These are phyloP conservation scores for Echria macrotheca DNA, from an alignment of 495 filamentous ascomycete species.

Conservation along the genomic window DNA sequence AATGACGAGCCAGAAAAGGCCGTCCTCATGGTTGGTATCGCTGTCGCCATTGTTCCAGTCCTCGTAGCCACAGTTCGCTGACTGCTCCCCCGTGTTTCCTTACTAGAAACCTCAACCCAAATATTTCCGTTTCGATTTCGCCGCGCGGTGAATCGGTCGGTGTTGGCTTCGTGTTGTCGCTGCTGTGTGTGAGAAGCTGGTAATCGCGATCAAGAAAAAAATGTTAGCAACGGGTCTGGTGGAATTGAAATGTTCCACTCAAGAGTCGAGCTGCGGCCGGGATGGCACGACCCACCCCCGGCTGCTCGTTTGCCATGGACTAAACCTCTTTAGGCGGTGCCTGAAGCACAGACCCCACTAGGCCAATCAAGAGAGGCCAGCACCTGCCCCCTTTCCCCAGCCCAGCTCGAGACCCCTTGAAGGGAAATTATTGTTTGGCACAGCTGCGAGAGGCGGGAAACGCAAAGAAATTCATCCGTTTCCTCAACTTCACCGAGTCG, in stretches of 20 bases:
- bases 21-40: constrained; percentile 33
- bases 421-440: constrained; percentile 48
- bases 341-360: constrained; percentile 29
- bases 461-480: constrained; percentile 25
- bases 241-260: constrained; percentile 10
- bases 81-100: too few species aligned
- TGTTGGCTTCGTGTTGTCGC: too few species aligned
- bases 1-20: constrained; percentile 20
- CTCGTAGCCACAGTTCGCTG: too few species aligned
- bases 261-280: constrained; percentile 11
- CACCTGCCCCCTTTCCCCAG: constrained; percentile 40
- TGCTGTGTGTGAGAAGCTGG: too few species aligned
- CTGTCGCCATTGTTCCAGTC: constrained; percentile 33
- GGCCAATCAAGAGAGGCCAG: constrained; percentile 36
- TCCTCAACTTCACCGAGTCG: constrained; percentile 17
- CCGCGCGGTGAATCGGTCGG: too few species aligned
- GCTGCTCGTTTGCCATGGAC: constrained; percentile 3
- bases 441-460: constrained; percentile 32
- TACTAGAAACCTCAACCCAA: too few species aligned
- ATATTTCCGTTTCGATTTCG: too few species aligned
- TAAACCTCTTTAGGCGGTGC: constrained; percentile 23
- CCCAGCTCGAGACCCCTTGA: constrained; percentile 29
- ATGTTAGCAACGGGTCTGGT: constrained; percentile 20
- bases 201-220: too few species aligned
- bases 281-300: constrained; percentile 26